Evolutionary conservation across 257 asterid genomes (phyloP).

Genomic region (Avicennia marina): DNA sequence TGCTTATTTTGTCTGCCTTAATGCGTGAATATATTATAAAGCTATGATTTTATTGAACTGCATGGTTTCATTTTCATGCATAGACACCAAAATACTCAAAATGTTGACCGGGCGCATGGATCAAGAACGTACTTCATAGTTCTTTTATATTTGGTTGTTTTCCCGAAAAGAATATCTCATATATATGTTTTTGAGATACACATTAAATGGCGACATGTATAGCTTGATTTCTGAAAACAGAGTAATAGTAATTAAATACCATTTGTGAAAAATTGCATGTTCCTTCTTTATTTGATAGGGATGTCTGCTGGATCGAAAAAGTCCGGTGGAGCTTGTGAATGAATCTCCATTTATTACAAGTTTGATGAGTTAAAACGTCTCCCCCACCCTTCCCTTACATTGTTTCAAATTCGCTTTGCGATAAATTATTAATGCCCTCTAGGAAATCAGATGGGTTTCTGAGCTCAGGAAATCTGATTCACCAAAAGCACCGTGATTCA

Average conservation of each 20-base stretch:
- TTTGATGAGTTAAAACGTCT: conserved; percentile 36
- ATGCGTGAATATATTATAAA: neutral
- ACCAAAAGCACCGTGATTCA: conserved; percentile 48
- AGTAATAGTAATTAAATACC: neutral
- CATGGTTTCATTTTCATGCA: too few relatives aligned
- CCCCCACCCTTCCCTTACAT: neutral
- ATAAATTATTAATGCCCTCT: conserved; percentile 15
- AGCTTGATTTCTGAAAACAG: conserved; percentile 17
- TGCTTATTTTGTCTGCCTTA: too few relatives aligned
- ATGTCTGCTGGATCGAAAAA: conserved; percentile 64
- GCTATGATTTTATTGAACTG: too few relatives aligned
- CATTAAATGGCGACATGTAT: too few relatives aligned
- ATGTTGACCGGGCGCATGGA: too few relatives aligned
- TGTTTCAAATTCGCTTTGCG: neutral
- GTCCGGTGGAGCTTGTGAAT: conserved; percentile 33
- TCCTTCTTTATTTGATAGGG: conserved; percentile 38
- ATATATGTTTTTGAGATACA: too few relatives aligned
- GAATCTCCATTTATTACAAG: conserved; percentile 39
- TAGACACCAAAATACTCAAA: too few relatives aligned
- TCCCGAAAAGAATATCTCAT: too few relatives aligned
- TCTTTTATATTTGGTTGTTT: too few relatives aligned
- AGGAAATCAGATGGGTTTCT: conserved; percentile 45
- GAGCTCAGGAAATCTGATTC: conserved; percentile 46
- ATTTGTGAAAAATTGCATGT: neutral
- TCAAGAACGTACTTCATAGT: too few relatives aligned